Percentiles rank a stretch among this genome's conserved stretches.
Conservation (phyloP, 2,329 filamentous ascomycete genomes). For the Fusarium illudens region DNA sequence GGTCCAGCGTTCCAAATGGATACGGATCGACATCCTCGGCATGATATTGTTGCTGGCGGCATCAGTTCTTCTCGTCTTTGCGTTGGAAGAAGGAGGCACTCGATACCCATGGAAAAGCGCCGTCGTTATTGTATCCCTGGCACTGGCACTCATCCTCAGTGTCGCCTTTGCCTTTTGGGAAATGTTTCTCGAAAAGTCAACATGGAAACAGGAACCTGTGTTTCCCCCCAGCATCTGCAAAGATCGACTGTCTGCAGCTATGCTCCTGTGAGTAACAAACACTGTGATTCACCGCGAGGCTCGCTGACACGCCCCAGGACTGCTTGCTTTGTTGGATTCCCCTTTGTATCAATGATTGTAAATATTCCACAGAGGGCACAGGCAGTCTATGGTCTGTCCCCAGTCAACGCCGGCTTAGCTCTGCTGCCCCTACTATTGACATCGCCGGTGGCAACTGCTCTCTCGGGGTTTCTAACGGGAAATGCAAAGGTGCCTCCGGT, state of each 20-base stretch:
- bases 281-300: too few species aligned
- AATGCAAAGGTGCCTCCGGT: slow-evolving; percentile 19
- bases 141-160: slow-evolving; percentile 6
- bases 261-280: not conserved
- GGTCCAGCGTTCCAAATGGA: not conserved
- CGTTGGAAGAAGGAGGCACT: slow-evolving; percentile 54
- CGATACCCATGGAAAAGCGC: slow-evolving; percentile 54
- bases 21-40: slow-evolving; percentile 30
- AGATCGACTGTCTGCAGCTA: not conserved
- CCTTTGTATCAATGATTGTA: slow-evolving; percentile 22
- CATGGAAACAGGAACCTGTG: slow-evolving; percentile 14
- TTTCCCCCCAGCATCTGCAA: slow-evolving; percentile 3
- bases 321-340: slow-evolving; percentile 21
- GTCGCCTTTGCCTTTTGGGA: slow-evolving; percentile 21
- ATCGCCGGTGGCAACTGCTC: slow-evolving; percentile 18
- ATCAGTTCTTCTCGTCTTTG: slow-evolving; percentile 56
- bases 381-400: slow-evolving; percentile 13
- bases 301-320: not conserved
- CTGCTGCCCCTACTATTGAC: slow-evolving; percentile 20
- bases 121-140: slow-evolving; percentile 45
- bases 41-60: slow-evolving; percentile 49
- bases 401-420: slow-evolving; percentile 12
- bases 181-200: not conserved
- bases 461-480: slow-evolving; percentile 16
- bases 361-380: slow-evolving; percentile 28